Percentiles rank a stretch among this genome's conserved stretches.
Evolutionary conservation across 2,329 filamentous ascomycete species (phyloP).

Genomic region (Colletotrichum noveboracense): DNA sequence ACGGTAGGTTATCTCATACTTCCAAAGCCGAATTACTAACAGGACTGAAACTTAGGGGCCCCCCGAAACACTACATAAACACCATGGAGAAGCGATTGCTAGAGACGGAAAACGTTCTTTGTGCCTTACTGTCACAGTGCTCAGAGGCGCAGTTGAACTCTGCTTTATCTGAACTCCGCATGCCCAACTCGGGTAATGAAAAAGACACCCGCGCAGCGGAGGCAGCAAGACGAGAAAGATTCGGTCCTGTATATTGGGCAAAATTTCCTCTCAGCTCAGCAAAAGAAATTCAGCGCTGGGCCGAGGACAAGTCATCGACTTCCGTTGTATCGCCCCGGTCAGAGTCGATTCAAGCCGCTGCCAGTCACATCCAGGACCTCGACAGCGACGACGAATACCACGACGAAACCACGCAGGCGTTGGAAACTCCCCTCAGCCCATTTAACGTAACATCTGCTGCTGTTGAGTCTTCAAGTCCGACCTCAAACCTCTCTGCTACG

Average conservation of each 20-base stretch:
- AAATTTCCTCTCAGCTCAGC: conserved; percentile 1
- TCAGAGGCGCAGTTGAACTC: not conserved
- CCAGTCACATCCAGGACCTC: not conserved
- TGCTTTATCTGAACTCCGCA: not conserved
- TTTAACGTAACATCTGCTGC: not conserved
- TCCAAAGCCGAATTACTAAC: not conserved
- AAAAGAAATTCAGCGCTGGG: not conserved
- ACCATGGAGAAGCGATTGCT: conserved; percentile 15
- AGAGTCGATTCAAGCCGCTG: not conserved
- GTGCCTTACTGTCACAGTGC: not conserved
- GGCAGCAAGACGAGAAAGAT: not conserved
- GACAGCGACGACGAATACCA: not conserved
- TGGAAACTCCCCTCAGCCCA: not conserved
- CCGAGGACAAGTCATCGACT: not conserved
- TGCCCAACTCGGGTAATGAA: not conserved
- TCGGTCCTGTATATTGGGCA: conserved; percentile 9
- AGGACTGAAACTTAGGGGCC: not conserved
- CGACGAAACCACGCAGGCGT: not conserved
- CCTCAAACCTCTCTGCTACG: not conserved
- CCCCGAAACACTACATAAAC: conserved; percentile 11
- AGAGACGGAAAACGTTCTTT: conserved; percentile 3
- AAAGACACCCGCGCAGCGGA: not conserved
- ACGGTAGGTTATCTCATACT: not conserved
- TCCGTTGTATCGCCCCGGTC: not conserved
- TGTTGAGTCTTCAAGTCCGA: not conserved